A percentile compares a stretch with the other conserved stretches of the same genome.
Conservation (phyloP, 106 monocot genomes). For the Dioscorea dumetorum region DNA sequence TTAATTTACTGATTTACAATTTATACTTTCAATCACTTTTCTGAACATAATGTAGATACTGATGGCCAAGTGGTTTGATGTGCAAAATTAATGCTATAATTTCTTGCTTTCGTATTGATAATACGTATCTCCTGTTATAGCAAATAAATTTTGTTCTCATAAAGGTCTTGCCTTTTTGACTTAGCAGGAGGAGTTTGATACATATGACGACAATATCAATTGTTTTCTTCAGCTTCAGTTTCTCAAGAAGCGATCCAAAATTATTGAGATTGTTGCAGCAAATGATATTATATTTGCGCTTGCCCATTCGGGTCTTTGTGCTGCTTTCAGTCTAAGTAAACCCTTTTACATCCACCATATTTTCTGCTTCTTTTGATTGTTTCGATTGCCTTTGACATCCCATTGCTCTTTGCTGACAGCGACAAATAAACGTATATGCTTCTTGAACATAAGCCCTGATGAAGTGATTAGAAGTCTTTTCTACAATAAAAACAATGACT, state of each 20-base stretch:
- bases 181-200: constrained; percentile 88
- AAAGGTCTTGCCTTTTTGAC: too few species aligned
- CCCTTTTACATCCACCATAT: constrained; percentile 1
- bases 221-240: constrained; percentile 63
- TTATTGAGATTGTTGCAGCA: constrained; percentile 83
- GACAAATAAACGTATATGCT: constrained; percentile 79
- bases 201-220: constrained; percentile 73
- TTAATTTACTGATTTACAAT: neutral
- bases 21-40: too few species aligned
- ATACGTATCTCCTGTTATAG: too few species aligned
- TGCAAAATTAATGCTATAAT: too few species aligned
- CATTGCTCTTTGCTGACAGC: constrained; percentile 42
- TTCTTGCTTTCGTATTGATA: too few species aligned
- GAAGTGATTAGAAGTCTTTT: constrained; percentile 93
- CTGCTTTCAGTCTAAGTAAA: constrained; percentile 74
- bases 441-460: constrained; percentile 79
- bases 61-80: too few species aligned
- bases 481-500: constrained; percentile 92
- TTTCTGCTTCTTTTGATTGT: constrained; percentile 5
- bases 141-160: too few species aligned
- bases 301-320: constrained; percentile 80
- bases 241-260: constrained; percentile 82
- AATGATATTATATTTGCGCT: constrained; percentile 91
- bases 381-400: neutral
- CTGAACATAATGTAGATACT: too few species aligned